These are phyloP conservation scores for Colletotrichum karsti DNA, from an alignment of 2,329 filamentous ascomycete genomes.

Conservation along the genomic window DNA sequence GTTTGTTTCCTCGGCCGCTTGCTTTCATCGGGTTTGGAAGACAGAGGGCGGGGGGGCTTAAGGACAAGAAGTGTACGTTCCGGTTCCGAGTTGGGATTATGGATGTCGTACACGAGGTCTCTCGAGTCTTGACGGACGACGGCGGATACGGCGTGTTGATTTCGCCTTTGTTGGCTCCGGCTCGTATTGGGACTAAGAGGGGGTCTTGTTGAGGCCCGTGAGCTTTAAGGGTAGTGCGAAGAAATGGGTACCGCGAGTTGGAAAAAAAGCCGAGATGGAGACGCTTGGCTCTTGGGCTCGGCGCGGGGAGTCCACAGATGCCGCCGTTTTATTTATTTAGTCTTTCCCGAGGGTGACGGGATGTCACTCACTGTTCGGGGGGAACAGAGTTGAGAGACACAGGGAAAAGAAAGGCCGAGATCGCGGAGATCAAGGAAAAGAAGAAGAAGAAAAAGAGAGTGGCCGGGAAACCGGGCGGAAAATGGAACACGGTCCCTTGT, in stretches of 20 bases:
- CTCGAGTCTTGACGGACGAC: background rate
- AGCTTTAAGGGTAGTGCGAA: background rate
- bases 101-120: background rate
- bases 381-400: background rate
- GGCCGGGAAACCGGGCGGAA: slow-evolving; percentile 4
- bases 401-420: background rate
- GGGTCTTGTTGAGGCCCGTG: background rate
- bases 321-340: background rate
- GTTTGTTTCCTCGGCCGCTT: background rate
- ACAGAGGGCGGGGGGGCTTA: no score
- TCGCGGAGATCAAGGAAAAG: background rate
- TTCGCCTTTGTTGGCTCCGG: background rate
- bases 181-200: background rate
- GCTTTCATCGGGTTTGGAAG: no score
- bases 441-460: background rate
- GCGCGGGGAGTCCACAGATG: no score
- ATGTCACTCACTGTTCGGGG: background rate
- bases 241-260: no score
- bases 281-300: no score
- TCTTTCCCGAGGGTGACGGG: no score
- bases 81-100: background rate
- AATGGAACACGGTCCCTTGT: no score
- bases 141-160: background rate
- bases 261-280: no score
- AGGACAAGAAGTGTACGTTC: slow-evolving; percentile 2